Percentiles rank a stretch among this genome's conserved stretches.
These are phyloP conservation scores for Euphorbia celastroides DNA, from an alignment of 441 rosid species.

Conservation along the genomic window DNA sequence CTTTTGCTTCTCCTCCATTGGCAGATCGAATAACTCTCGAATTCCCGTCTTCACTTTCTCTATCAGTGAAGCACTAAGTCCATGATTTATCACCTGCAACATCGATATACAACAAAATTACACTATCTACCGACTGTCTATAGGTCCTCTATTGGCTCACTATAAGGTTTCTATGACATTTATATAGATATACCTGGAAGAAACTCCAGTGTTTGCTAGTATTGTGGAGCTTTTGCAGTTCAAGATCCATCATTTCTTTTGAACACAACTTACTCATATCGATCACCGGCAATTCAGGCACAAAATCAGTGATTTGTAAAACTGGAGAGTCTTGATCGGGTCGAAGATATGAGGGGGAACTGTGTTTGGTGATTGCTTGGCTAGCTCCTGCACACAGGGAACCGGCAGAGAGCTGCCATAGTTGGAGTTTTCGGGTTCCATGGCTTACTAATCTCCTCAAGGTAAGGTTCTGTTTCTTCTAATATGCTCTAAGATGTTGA, in stretches of 20 bases:
- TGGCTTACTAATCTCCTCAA: no score
- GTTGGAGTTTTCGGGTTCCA: no score
- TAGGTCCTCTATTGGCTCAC: no score
- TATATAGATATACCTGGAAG: conserved; percentile 18
- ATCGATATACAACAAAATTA: no score
- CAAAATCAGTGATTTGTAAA: not conserved
- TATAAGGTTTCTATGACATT: no score
- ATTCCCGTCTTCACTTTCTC: conserved; percentile 16
- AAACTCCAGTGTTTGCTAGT: no score
- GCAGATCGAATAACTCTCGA: conserved; percentile 21
- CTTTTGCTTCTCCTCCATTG: conserved; percentile 31
- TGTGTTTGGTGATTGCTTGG: not conserved
- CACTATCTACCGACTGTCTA: no score
- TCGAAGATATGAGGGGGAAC: conserved; percentile 18
- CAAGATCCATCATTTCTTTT: not conserved
- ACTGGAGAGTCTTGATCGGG: not conserved
- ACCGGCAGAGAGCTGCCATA: no score
- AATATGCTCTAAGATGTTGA: no score
- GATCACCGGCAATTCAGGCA: conserved; percentile 13
- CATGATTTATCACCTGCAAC: conserved; percentile 25
- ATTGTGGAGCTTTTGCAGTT: not conserved
- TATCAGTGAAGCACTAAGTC: conserved; percentile 17
- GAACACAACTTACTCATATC: conserved; percentile 9
- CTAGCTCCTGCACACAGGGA: no score
- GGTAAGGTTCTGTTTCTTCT: no score